Conservation (phyloP, 352 stramenopile species). For the Phytopythium chamaehyphon region DNA sequence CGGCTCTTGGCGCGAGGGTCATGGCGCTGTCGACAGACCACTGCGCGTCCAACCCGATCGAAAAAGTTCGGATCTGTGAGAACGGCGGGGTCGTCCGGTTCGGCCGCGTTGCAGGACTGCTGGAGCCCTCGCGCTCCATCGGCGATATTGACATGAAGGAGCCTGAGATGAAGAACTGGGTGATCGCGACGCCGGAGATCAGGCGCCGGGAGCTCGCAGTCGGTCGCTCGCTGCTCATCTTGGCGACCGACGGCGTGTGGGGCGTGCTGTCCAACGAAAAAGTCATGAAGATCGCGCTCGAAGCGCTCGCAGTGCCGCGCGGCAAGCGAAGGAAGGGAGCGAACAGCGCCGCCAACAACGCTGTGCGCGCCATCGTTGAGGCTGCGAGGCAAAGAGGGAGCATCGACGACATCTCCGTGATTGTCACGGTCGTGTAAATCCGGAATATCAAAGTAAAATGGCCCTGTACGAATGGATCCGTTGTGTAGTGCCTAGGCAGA, state of each 20-base stretch:
- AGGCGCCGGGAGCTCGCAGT: conserved; percentile 36
- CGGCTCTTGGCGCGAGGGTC: background rate
- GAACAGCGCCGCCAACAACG: conserved; percentile 26
- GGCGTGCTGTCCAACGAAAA: conserved; percentile 57
- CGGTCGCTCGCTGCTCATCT: conserved; percentile 42
- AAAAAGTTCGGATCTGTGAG: conserved; percentile 52
- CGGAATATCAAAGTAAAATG: background rate
- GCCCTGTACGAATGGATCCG: conserved; percentile 1
- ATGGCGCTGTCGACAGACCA: conserved; percentile 63
- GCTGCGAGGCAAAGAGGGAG: conserved; percentile 49
- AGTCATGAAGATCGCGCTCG: conserved; percentile 41
- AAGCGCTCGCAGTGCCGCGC: conserved; percentile 29
- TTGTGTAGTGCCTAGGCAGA: background rate
- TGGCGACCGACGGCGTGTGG: conserved; percentile 79
- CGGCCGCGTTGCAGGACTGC: conserved; percentile 63
- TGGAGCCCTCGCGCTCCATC: conserved; percentile 82
- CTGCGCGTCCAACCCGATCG: conserved; percentile 50
- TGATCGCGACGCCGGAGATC: conserved; percentile 70
- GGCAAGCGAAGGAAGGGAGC: conserved; percentile 12
- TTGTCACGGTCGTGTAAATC: conserved; percentile 48
- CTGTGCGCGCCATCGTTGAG: conserved; percentile 48
- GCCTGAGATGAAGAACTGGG: conserved; percentile 64
- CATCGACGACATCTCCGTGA: conserved; percentile 58
- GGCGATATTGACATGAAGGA: conserved; percentile 84
- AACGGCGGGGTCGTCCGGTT: conserved; percentile 70